phyloP scores from a whole-genome alignment of 169 alveolate species.

The Neospora caninum region DNA sequence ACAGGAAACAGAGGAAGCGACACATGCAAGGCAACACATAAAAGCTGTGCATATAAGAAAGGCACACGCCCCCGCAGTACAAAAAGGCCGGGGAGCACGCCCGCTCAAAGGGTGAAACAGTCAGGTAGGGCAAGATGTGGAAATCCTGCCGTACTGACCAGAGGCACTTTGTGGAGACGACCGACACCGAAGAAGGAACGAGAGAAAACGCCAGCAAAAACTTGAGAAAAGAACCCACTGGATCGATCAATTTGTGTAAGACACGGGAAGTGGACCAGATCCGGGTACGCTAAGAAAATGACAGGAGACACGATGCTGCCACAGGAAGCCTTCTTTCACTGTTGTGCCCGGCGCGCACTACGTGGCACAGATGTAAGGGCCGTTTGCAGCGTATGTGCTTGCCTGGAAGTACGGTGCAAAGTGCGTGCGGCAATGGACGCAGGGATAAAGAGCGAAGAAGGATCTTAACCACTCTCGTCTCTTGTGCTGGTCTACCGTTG shows the following conservation, averaged over 20 bases:
- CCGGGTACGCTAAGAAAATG: too few species aligned
- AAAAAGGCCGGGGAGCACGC: neutral
- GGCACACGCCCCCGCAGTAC: neutral
- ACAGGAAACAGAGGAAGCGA: neutral
- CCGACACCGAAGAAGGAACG: too few species aligned
- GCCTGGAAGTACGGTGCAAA: conserved; percentile 15
- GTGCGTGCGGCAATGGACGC: conserved; percentile 24
- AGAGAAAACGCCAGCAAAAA: too few species aligned
- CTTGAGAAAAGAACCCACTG: too few species aligned
- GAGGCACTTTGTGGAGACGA: too few species aligned
- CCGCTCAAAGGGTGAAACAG: neutral
- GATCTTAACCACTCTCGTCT: neutral
- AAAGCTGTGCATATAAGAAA: neutral
- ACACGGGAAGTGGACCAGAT: too few species aligned
- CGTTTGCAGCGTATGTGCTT: neutral
- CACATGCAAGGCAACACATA: neutral
- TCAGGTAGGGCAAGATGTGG: neutral
- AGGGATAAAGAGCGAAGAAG: conserved; percentile 25
- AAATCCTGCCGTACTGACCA: neutral
- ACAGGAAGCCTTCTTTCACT: too few species aligned
- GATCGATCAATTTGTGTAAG: too few species aligned
- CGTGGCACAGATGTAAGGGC: too few species aligned
- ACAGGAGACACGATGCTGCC: too few species aligned
- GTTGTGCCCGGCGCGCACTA: too few species aligned
- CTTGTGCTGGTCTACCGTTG: neutral